A percentile compares a stretch with the other conserved stretches of the same genome.
Conservation (phyloP, 805 yeast species). For the Metschnikowia sp. region DNA sequence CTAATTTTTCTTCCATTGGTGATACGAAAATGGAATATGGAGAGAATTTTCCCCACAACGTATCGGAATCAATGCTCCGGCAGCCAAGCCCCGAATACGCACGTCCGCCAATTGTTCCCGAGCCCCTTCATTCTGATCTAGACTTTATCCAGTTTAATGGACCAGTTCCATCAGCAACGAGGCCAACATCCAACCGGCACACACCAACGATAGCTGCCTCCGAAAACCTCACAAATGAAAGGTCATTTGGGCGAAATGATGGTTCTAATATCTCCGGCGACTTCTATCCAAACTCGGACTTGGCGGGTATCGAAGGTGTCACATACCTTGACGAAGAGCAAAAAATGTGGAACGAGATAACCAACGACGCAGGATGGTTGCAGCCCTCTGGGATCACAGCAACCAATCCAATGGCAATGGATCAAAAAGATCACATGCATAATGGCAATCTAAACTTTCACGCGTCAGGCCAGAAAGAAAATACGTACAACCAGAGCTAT, state of each 20-base stretch:
- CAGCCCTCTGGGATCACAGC: constrained; percentile 21
- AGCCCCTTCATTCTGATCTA: constrained; percentile 21
- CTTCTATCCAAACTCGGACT: constrained; percentile 34
- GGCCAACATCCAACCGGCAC: constrained; percentile 18
- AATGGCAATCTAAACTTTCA: constrained; percentile 1
- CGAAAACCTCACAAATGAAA: constrained; percentile 20
- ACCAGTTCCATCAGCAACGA: constrained; percentile 18
- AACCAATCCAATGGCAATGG: constrained; percentile 1
- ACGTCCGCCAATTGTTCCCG: constrained; percentile 12
- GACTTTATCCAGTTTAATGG: constrained; percentile 25
- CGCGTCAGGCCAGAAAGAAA: constrained; percentile 1
- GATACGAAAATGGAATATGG: constrained; percentile 13
- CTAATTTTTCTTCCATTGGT: not conserved
- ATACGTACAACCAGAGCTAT: constrained; percentile 3
- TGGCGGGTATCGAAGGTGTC: constrained; percentile 42
- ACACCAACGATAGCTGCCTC: constrained; percentile 19
- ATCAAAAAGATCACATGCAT: constrained; percentile 3
- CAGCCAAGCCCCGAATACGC: constrained; percentile 13
- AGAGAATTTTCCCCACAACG: constrained; percentile 2
- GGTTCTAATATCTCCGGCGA: constrained; percentile 19
- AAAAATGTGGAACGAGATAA: constrained; percentile 72
- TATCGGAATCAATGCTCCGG: constrained; percentile 5
- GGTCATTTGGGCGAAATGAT: constrained; percentile 1
- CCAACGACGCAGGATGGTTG: constrained; percentile 76
- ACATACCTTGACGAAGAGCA: constrained; percentile 43